Evolutionary conservation across 441 rosid species (phyloP).

Genomic region (Capsella rubella): DNA sequence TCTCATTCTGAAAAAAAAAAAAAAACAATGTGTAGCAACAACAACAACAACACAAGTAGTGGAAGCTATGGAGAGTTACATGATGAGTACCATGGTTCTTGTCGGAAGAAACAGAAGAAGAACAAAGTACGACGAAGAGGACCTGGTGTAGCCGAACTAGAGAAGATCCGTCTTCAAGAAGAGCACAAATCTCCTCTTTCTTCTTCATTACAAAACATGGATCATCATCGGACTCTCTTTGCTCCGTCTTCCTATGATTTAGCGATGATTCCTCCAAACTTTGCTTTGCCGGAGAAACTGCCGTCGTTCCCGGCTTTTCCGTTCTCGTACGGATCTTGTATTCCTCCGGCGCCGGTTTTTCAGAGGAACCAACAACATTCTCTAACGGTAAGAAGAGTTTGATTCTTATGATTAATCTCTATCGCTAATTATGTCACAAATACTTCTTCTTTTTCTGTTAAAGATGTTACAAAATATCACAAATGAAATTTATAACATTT

Average conservation of each 20-base stretch:
- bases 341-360: conserved; percentile 15
- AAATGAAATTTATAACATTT: not conserved
- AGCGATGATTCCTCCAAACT: conserved; percentile 13
- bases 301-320: not conserved
- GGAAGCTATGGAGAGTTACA: conserved; percentile 42
- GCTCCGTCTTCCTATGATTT: conserved; percentile 6
- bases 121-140: conserved; percentile 59
- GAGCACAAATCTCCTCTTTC: conserved; percentile 36
- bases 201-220: conserved; percentile 38
- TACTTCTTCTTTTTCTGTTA: too few species aligned
- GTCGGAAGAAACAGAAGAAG: conserved; percentile 52
- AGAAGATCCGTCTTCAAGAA: conserved; percentile 69
- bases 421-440: not conserved
- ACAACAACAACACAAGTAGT: conserved; percentile 44
- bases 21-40: conserved; percentile 57
- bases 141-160: conserved; percentile 77
- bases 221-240: conserved; percentile 19
- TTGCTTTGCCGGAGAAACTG: conserved; percentile 16
- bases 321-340: conserved; percentile 1
- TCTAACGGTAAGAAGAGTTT: not conserved
- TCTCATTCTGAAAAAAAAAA: conserved; percentile 2
- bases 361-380: conserved; percentile 22
- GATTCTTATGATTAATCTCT: not conserved
- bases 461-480: not conserved
- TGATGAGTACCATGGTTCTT: conserved; percentile 39